These are phyloP conservation scores for Solanum hybrid DNA, from an alignment of 305 asterid genomes.

Conservation along the genomic window DNA sequence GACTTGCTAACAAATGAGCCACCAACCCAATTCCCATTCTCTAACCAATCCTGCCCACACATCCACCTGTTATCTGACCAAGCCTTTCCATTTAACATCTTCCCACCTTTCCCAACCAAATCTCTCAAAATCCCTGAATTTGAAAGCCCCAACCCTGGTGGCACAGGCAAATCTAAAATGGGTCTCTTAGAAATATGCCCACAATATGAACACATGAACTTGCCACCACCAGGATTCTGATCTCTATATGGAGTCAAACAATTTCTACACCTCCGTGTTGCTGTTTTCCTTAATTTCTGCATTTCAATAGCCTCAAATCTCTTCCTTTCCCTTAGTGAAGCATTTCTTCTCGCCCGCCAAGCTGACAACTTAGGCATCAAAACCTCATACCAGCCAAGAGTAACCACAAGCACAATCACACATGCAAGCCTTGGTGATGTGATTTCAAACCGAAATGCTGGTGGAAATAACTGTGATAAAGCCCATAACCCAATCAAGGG, in stretches of 20 bases:
- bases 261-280: slow-evolving; percentile 89
- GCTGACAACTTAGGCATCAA: slow-evolving; percentile 87
- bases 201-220: slow-evolving; percentile 93
- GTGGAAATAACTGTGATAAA: slow-evolving; percentile 90
- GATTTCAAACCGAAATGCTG: slow-evolving; percentile 85
- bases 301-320: slow-evolving; percentile 80
- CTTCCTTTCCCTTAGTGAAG: slow-evolving; percentile 68
- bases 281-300: slow-evolving; percentile 86
- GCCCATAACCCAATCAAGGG: slow-evolving; percentile 94
- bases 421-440: slow-evolving; percentile 91
- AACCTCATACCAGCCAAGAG: slow-evolving; percentile 92
- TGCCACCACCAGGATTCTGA: slow-evolving; percentile 98
- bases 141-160: slow-evolving; percentile 46
- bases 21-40: slow-evolving; percentile 60
- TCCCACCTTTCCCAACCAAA: slow-evolving; percentile 86
- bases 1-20: slow-evolving; percentile 56
- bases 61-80: slow-evolving; percentile 82
- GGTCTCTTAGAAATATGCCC: slow-evolving; percentile 96
- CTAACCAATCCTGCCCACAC: slow-evolving; percentile 93
- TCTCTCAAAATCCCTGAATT: slow-evolving; percentile 73
- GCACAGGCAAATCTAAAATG: slow-evolving; percentile 73
- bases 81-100: slow-evolving; percentile 66
- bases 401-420: slow-evolving; percentile 65
- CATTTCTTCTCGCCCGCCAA: slow-evolving; percentile 78
- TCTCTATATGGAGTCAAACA: slow-evolving; percentile 87